Percentiles rank a stretch among this genome's conserved stretches.
phyloP scores from a whole-genome alignment of 1,284 basidiomycete species.

The Polyporus tsugae region DNA sequence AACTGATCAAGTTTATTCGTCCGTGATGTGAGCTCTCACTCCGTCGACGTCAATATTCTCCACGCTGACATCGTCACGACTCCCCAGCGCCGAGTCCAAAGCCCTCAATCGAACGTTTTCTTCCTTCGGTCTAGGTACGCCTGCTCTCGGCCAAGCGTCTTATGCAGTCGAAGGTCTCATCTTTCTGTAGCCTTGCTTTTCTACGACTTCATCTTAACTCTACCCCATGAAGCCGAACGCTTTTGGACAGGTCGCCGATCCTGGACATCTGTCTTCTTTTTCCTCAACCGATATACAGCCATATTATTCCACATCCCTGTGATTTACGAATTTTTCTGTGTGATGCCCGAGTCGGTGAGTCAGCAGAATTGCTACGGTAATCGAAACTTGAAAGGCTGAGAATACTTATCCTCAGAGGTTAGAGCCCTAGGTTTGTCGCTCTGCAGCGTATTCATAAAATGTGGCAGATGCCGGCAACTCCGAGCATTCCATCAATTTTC shows the following conservation, averaged over 20 bases:
- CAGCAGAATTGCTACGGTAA: neutral
- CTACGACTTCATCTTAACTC: constrained; percentile 35
- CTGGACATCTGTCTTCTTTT: constrained; percentile 15
- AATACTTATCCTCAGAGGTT: neutral
- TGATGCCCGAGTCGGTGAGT: constrained; percentile 7
- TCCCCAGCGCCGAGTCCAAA: no score
- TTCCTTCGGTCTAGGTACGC: no score
- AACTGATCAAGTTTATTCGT: no score
- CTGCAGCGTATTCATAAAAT: no score
- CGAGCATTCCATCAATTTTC: neutral
- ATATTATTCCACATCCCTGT: constrained; percentile 6
- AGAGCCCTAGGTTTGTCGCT: neutral
- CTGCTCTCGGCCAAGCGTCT: no score
- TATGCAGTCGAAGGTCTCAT: no score
- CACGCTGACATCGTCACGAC: no score
- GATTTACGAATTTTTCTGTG: constrained; percentile 6
- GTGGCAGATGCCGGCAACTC: neutral
- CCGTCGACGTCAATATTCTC: no score
- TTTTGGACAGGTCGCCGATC: constrained; percentile 6
- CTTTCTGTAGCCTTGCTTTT: constrained; percentile 3
- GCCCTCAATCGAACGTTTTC: no score
- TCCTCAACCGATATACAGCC: constrained; percentile 12
- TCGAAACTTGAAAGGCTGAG: neutral
- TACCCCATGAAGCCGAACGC: constrained; percentile 37
- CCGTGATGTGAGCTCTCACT: no score